Evolutionary conservation across 2,329 filamentous ascomycete species (phyloP), one percentile per base, ranked within the genome.

Genomic region (Sarocladium kiliense): DNA sequence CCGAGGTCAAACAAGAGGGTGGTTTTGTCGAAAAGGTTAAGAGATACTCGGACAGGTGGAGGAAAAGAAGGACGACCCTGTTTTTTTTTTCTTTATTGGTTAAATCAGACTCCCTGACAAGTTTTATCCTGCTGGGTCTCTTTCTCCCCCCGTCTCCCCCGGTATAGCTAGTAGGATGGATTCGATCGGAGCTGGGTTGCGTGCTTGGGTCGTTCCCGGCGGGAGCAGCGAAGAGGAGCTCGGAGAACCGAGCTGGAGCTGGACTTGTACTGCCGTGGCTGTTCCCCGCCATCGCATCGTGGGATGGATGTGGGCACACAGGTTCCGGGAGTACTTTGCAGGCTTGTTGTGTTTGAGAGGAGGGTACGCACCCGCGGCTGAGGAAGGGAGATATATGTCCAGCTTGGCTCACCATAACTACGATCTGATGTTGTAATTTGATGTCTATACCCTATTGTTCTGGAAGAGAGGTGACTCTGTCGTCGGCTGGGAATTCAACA

Each of bases 241-340:
- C 47, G 47, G 47, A 51, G 47, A 51, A 23, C 47, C 47, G 47
- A 51, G 47, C 47, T 34, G 26, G 23, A n/a, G 41, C 47, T 36
- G 30, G 47, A 51, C 44, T 27, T 47, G 44, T 30, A 47, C 12
- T 47, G 10, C 44, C 47, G 27, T 21, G 23, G 6, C 27, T 36
- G 10, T n/a, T 12, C 47, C 47, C 47, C 16, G 11, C 47, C 23
- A 36, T 34, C 5, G 27, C 30, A 18, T 12, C 19, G 10, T 26
- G 37, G 18, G 37, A 41, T 41, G 36, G 36, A 39, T 39, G 7
- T 21, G 41, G 18, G 18, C 3, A 19, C n/a, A n/a, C n/a, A n/a
- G n/a, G n/a, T n/a, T n/a, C n/a, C n/a, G n/a, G n/a, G n/a, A n/a
- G n/a, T n/a, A n/a, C n/a, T n/a, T n/a, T n/a, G n/a, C n/a, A n/a